Evolutionary conservation across 2,329 filamentous ascomycete genomes (phyloP).

Genomic region (Nectriaceae sp.): DNA sequence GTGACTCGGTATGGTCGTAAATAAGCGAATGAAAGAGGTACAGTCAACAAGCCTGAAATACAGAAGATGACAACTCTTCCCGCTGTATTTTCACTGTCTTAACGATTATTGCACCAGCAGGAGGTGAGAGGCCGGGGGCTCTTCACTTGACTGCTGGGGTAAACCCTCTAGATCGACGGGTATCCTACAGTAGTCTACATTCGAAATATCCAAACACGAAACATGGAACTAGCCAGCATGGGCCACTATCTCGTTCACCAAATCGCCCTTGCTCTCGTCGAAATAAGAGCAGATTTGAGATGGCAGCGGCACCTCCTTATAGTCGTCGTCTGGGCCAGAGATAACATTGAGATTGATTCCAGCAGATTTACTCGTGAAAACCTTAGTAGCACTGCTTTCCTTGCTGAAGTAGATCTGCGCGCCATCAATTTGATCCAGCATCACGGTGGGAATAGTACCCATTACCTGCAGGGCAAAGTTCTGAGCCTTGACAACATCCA

Average conservation of each 20-base stretch:
- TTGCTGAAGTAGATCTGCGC: conserved; percentile 85
- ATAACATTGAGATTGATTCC: conserved; percentile 87
- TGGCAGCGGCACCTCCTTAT: conserved; percentile 82
- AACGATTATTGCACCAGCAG: no score
- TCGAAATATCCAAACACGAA: conserved; percentile 16
- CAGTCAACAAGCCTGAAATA: no score
- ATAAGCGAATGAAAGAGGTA: no score
- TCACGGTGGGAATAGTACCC: conserved; percentile 80
- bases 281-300: conserved; percentile 84
- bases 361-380: conserved; percentile 87
- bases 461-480: conserved; percentile 95
- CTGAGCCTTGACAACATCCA: conserved; percentile 93
- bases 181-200: no score
- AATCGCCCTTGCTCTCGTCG: conserved; percentile 67
- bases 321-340: conserved; percentile 72
- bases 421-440: conserved; percentile 92
- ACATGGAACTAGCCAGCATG: conserved; percentile 70
- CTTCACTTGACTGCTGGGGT: no score
- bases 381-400: conserved; percentile 74
- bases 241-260: conserved; percentile 93
- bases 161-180: no score
- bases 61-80: no score
- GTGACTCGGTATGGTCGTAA: no score
- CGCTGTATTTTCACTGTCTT: no score
- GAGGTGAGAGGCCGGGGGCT: no score